Evolutionary conservation across 106 monocot genomes (phyloP).

Genomic region (Dendrobium huoshanense): DNA sequence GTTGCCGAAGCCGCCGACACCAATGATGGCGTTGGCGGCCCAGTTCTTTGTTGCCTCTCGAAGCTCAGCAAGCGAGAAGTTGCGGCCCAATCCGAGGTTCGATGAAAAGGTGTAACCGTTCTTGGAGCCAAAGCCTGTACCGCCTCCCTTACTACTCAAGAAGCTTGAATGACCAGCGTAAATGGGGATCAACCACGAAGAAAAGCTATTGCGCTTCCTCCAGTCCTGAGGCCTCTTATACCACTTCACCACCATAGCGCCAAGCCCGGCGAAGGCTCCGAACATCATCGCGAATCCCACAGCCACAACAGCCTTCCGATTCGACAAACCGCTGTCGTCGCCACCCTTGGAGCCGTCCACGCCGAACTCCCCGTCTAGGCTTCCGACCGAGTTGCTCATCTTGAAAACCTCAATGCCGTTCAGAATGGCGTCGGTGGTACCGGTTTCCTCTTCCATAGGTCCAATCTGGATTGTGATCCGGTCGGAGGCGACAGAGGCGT

Average conservation of each 20-base stretch:
- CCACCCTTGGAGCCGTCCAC: conserved; percentile 31
- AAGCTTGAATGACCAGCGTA: conserved; percentile 34
- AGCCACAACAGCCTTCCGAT: conserved; percentile 11
- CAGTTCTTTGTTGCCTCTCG: conserved; percentile 41
- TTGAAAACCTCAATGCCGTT: conserved; percentile 48
- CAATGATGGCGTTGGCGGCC: conserved; percentile 30
- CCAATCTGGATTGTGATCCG: conserved; percentile 30
- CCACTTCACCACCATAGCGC: conserved; percentile 35
- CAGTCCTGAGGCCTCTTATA: conserved; percentile 45
- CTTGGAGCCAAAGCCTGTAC: conserved; percentile 28
- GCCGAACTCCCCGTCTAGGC: conserved; percentile 53
- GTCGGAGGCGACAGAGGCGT: conserved; percentile 19
- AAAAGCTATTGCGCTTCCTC: conserved; percentile 50
- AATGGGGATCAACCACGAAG: conserved; percentile 52
- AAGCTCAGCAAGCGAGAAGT: conserved; percentile 38
- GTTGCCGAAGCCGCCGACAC: conserved; percentile 56
- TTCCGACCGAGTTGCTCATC: conserved; percentile 48
- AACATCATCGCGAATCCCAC: conserved; percentile 46
- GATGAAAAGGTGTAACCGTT: conserved; percentile 36
- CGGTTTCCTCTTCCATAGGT: conserved; percentile 23
- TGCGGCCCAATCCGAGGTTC: conserved; percentile 27
- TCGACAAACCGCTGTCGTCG: not conserved
- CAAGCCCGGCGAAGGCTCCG: conserved; percentile 40
- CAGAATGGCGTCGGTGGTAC: conserved; percentile 24
- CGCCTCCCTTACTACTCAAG: conserved; percentile 19